Percentiles rank a stretch among this genome's conserved stretches.
Evolutionary conservation across 2,329 filamentous ascomycete species (phyloP).

Genomic region (Torrubiellomyces zombiae): DNA sequence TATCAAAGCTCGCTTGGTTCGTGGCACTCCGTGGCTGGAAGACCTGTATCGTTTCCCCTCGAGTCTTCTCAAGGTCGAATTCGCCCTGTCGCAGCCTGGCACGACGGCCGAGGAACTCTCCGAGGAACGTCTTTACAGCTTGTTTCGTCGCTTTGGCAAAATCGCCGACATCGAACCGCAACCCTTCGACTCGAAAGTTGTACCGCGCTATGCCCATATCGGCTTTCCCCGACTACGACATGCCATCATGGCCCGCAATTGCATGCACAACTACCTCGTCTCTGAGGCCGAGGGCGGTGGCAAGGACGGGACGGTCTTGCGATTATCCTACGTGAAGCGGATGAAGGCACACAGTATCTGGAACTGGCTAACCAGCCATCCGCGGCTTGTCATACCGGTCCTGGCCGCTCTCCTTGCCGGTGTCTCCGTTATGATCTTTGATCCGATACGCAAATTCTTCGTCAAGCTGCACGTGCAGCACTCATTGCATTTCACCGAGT

Average conservation of each 20-base stretch:
- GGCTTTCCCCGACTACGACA: slow-evolving; percentile 60
- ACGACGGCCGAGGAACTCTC: slow-evolving; percentile 59
- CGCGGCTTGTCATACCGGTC: slow-evolving; percentile 71
- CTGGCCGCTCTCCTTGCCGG: slow-evolving; percentile 68
- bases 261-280: slow-evolving; percentile 71
- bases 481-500: slow-evolving; percentile 58
- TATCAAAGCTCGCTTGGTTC: slow-evolving; percentile 57
- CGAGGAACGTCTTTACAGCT: slow-evolving; percentile 70
- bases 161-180: slow-evolving; percentile 72
- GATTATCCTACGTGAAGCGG: slow-evolving; percentile 69
- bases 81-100: slow-evolving; percentile 58
- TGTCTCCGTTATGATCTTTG: slow-evolving; percentile 76
- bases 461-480: slow-evolving; percentile 76
- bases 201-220: slow-evolving; percentile 65
- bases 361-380: slow-evolving; percentile 77
- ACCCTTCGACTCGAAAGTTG: slow-evolving; percentile 68
- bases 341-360: slow-evolving; percentile 64
- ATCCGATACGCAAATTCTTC: slow-evolving; percentile 86
- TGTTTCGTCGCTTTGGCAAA: slow-evolving; percentile 84
- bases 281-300: slow-evolving; percentile 55
- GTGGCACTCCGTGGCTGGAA: slow-evolving; percentile 83
- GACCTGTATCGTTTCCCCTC: slow-evolving; percentile 76
- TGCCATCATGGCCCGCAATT: slow-evolving; percentile 81
- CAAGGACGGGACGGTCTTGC: slow-evolving; percentile 57
- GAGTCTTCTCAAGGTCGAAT: slow-evolving; percentile 63